Conservation (phyloP, 768 basidiomycete genomes). For the Bullera alba region DNA sequence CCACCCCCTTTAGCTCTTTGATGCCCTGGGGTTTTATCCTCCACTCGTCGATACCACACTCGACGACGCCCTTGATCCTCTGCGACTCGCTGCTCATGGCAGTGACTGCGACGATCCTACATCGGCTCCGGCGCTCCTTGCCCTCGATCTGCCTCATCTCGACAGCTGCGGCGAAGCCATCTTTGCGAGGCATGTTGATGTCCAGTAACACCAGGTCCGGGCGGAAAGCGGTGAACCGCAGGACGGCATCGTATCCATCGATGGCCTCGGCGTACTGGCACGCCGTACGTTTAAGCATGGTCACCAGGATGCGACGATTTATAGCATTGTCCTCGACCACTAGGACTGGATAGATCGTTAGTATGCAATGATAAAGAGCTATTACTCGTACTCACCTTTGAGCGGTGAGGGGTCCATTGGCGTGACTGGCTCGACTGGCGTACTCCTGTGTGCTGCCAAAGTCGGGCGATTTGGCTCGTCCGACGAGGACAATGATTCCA, state of each 20-base stretch:
- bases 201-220: conserved; percentile 38
- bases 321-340: conserved; percentile 43
- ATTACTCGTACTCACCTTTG: neutral
- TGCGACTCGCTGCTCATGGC: conserved; percentile 32
- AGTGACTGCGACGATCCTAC: conserved; percentile 40
- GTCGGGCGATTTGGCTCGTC: too few relatives aligned
- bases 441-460: too few relatives aligned
- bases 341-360: conserved; percentile 20
- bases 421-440: too few relatives aligned
- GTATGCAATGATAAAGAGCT: neutral
- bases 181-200: conserved; percentile 44
- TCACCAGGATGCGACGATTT: conserved; percentile 30
- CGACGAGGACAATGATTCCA: too few relatives aligned
- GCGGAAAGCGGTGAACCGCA: conserved; percentile 23
- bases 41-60: conserved; percentile 32
- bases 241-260: conserved; percentile 37
- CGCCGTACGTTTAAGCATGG: conserved; percentile 25
- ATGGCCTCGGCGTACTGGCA: conserved; percentile 34
- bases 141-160: conserved; percentile 37
- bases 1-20: neutral
- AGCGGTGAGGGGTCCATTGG: too few relatives aligned
- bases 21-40: conserved; percentile 22
- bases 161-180: conserved; percentile 37
- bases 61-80: conserved; percentile 26
- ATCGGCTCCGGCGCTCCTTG: conserved; percentile 2